Evolutionary conservation across 805 yeast species (phyloP).

Genomic region (Saturnispora gosingensis): DNA sequence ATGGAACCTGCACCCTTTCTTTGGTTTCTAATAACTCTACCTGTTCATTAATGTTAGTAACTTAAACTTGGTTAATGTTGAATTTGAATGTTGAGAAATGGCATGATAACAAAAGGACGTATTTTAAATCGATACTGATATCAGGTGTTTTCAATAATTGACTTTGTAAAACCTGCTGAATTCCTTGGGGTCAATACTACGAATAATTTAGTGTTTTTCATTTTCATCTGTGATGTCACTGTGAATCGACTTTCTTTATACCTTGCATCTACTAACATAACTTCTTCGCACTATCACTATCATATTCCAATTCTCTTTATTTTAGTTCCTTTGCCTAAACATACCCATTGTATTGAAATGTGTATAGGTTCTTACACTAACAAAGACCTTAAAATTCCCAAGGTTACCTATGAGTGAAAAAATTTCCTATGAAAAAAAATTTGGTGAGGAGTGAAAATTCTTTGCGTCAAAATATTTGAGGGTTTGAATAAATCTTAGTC

Average conservation of each 20-base stretch:
- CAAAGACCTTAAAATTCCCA: neutral
- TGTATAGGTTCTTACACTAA: slow-evolving; percentile 2
- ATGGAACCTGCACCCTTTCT: slow-evolving; percentile 99
- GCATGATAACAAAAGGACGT: neutral
- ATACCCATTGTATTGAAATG: slow-evolving; percentile 3
- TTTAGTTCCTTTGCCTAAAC: neutral
- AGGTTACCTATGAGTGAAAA: neutral
- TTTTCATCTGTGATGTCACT: neutral
- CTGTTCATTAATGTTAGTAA: slow-evolving; percentile 24
- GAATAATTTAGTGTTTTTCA: neutral
- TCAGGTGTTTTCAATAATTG: neutral
- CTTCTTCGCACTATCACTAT: too few relatives aligned
- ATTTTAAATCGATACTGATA: too few relatives aligned
- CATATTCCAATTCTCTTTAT: neutral
- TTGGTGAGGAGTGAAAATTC: neutral
- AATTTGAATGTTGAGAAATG: neutral
- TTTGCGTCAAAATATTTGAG: neutral
- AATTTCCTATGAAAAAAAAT: neutral
- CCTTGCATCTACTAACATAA: neutral
- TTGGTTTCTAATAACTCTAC: slow-evolving; percentile 99
- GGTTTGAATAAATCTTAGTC: neutral
- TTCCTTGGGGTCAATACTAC: neutral
- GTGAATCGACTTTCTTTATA: neutral
- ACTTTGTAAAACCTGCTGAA: neutral
- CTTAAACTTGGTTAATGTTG: neutral